A percentile compares a stretch with the other conserved stretches of the same genome.
These are phyloP conservation scores for Boletus reticuloceps DNA, from an alignment of 768 basidiomycete species.

Conservation along the genomic window DNA sequence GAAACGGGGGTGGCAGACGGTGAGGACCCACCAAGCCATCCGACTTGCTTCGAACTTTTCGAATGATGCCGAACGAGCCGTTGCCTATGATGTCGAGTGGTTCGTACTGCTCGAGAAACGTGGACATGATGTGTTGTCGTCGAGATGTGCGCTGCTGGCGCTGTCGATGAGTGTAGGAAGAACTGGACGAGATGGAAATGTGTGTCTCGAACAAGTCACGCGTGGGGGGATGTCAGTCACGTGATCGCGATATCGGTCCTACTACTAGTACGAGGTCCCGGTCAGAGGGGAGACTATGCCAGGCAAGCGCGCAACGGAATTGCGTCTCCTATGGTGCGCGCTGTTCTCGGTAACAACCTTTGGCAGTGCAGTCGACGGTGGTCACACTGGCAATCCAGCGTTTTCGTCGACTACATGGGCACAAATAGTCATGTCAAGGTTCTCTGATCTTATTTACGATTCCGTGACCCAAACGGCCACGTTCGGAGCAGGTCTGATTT, in stretches of 20 bases:
- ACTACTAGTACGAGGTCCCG: too few relatives aligned
- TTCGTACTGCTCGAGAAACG: conserved; percentile 77
- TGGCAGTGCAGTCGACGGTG: too few relatives aligned
- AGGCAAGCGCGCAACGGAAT: too few relatives aligned
- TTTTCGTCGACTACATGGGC: too few relatives aligned
- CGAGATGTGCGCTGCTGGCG: not conserved
- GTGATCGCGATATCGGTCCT: conserved; percentile 27
- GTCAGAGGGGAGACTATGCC: too few relatives aligned
- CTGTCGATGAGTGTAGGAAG: not conserved
- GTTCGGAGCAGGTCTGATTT: too few relatives aligned
- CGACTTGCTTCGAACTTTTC: conserved; percentile 83
- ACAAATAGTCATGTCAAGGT: too few relatives aligned
- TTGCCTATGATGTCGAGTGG: conserved; percentile 92
- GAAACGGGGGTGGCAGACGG: conserved; percentile 3
- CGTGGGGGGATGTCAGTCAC: conserved; percentile 16
- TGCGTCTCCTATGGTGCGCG: too few relatives aligned
- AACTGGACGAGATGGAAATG: conserved; percentile 22
- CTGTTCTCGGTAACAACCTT: too few relatives aligned
- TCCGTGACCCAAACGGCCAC: too few relatives aligned
- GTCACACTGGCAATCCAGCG: too few relatives aligned
- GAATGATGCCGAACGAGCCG: conserved; percentile 96
- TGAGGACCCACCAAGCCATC: conserved; percentile 70
- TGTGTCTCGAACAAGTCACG: conserved; percentile 28
- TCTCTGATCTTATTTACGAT: too few relatives aligned
- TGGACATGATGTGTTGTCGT: conserved; percentile 18